Evolutionary conservation across 352 stramenopile genomes (phyloP).

Genomic region (Nothophytophthora sp.): DNA sequence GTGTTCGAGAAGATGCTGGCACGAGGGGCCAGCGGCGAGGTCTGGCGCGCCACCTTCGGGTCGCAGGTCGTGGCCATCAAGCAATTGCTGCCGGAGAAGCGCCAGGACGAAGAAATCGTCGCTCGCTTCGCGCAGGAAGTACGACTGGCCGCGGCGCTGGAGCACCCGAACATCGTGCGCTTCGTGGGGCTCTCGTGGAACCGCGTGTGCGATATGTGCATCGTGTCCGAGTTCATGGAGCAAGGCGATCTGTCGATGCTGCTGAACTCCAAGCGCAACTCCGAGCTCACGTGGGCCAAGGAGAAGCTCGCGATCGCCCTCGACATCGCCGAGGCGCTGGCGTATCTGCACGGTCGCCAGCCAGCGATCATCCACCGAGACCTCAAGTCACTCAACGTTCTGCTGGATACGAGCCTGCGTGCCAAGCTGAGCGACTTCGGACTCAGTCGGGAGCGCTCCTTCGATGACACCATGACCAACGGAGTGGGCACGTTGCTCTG

Average conservation of each 20-base stretch:
- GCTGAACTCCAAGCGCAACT: constrained; percentile 42
- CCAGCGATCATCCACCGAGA: constrained; percentile 69
- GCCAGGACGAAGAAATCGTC: constrained; percentile 35
- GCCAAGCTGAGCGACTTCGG: constrained; percentile 71
- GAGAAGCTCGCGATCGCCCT: constrained; percentile 64
- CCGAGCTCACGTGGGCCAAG: constrained; percentile 31
- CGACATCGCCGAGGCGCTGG: constrained; percentile 58
- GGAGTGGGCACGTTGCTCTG: constrained; percentile 62
- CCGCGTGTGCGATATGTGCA: constrained; percentile 48
- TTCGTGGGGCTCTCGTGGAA: constrained; percentile 69
- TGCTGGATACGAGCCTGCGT: constrained; percentile 40
- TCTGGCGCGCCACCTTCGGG: constrained; percentile 51
- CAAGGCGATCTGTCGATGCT: constrained; percentile 54
- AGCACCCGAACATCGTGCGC: constrained; percentile 69
- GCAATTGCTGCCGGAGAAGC: constrained; percentile 51
- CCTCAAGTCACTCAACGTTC: constrained; percentile 68
- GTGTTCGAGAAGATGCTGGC: constrained; percentile 45
- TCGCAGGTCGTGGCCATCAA: constrained; percentile 61
- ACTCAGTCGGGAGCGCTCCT: constrained; percentile 48
- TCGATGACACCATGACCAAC: constrained; percentile 69
- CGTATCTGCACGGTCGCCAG: constrained; percentile 60
- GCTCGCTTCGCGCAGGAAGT: constrained; percentile 61
- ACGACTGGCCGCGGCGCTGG: constrained; percentile 40
- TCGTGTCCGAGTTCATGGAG: constrained; percentile 65
- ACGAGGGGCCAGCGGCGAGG: constrained; percentile 56